Base-by-base conservation (phyloP, 225 moss, liverwort and hornwort genomes). In the Lunularia cruciata region DNA sequence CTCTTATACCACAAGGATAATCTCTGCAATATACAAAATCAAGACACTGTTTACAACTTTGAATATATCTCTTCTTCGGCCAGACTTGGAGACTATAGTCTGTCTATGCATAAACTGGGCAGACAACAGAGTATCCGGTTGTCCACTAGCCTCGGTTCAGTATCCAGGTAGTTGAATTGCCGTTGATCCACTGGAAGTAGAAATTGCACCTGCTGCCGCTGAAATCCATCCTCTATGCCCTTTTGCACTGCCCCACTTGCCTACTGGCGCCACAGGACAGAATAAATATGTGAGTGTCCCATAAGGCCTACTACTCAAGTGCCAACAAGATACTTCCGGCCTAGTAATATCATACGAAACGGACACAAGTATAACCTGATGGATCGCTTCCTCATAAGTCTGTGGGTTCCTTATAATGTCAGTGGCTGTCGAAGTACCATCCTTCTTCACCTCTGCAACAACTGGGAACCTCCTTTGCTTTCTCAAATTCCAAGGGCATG, bases 131-230 rank as follows among this genome's bases (percentile, higher is more conserved):
- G 47, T 0, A 28, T 23, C 31, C 26, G 49, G 49, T 34, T 10
- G 19, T 45, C 47, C 16, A 60, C 55, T 57, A 47, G 87, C 92
- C 96, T 86, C 5, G 96, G 96, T 82, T 98, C 96, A 51, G 96
- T 98, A 78, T 98, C 96, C 58, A 92, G 87, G 71, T 90, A 98
- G 80, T 98, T 98, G 70, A 90, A 98, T 43, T 98, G 92, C 31
- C 96, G 96, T 83, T 98, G 96, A 78, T 98, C 96, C 25, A 98
- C 90, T 16, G 96, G 92, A 14, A 98, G 87, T 75, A 98, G 79
- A 82, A 98, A 87, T 69, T 98, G 96, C 4, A 98, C 61, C 49
- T 79, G 77, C 49, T 92, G 96, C 70, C 86, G 88, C 49, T 69
- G 78, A 76, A 78, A 79, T 36, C 96, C 96, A 78, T 78, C 86